A percentile compares a stretch with the other conserved stretches of the same genome.
These are phyloP conservation scores for Colletotrichum tropicale DNA, from an alignment of 2,329 filamentous ascomycete genomes.

Conservation along the genomic window DNA sequence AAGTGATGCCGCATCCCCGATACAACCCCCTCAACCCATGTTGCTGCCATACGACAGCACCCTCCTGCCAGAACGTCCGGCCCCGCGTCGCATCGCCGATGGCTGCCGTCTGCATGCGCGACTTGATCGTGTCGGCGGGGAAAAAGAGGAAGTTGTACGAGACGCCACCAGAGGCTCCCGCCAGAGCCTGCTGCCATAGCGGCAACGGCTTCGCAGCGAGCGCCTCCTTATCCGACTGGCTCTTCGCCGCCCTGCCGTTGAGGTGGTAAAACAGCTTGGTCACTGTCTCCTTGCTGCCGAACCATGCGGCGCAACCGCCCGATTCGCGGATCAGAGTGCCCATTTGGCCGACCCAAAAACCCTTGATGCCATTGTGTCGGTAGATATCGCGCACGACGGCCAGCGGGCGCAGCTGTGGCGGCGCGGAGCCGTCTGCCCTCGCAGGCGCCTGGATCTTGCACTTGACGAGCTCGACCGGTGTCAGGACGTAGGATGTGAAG, in stretches of 20 bases:
- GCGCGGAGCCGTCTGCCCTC: conserved; percentile 43
- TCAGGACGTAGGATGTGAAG: conserved; percentile 89
- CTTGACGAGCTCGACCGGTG: conserved; percentile 95
- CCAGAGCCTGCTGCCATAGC: conserved; percentile 84
- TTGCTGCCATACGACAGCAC: conserved; percentile 76
- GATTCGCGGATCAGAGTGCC: conserved; percentile 94
- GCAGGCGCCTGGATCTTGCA: conserved; percentile 92
- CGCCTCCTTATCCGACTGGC: conserved; percentile 42
- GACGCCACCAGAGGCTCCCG: conserved; percentile 88
- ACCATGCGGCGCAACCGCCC: conserved; percentile 93
- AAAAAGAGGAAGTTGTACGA: conserved; percentile 98
- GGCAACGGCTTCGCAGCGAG: conserved; percentile 64
- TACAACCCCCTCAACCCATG: conserved; percentile 87
- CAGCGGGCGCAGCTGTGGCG: conserved; percentile 65
- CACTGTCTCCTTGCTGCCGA: conserved; percentile 85
- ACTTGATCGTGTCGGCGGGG: conserved; percentile 97
- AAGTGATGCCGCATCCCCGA: conserved; percentile 93
- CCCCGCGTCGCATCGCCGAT: conserved; percentile 59
- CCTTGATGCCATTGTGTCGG: conserved; percentile 78
- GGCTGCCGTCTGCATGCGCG: conserved; percentile 90
- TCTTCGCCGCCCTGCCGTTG: conserved; percentile 48
- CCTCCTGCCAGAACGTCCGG: conserved; percentile 75
- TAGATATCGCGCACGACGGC: conserved; percentile 81
- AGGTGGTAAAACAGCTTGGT: conserved; percentile 70
- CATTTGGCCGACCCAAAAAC: conserved; percentile 95